Conservation (phyloP, 1,284 basidiomycete genomes). For the Marasmius sp. region DNA sequence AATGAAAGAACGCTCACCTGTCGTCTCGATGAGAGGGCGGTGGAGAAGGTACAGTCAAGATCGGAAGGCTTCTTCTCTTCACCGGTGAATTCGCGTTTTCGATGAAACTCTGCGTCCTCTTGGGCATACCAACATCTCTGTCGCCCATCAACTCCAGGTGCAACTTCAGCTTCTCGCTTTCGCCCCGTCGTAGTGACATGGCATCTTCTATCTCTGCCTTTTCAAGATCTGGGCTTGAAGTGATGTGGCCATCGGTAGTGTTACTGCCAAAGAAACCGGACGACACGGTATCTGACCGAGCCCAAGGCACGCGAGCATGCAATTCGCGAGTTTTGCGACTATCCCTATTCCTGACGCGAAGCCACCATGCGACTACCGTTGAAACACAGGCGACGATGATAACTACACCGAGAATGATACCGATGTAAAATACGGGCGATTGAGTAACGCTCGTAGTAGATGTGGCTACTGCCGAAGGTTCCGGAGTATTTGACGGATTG, state of each 20-base stretch:
- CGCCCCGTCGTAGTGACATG: not conserved
- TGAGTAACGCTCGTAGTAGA: conserved; percentile 25
- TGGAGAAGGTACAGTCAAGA: conserved; percentile 5
- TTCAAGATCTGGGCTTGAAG: conserved; percentile 16
- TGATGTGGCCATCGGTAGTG: not conserved
- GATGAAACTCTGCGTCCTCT: conserved; percentile 22
- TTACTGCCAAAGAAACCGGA: conserved; percentile 4
- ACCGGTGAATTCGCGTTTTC: conserved; percentile 5
- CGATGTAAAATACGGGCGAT: conserved; percentile 41
- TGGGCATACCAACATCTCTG: conserved; percentile 38
- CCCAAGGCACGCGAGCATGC: conserved; percentile 35
- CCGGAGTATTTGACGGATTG: conserved; percentile 4
- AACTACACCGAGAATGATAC: conserved; percentile 42
- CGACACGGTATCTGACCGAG: conserved; percentile 17
- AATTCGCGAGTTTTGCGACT: conserved; percentile 28
- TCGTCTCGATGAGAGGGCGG: not conserved
- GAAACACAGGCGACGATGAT: conserved; percentile 37
- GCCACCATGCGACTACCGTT: conserved; percentile 39
- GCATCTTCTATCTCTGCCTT: conserved; percentile 16
- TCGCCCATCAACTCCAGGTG: conserved; percentile 35
- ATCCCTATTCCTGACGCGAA: conserved; percentile 35
- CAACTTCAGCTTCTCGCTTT: conserved; percentile 2
- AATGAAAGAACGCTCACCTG: not conserved
- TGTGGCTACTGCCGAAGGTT: conserved; percentile 4
- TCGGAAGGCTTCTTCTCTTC: conserved; percentile 1